A percentile compares a stretch with the other conserved stretches of the same genome.
phyloP scores from a whole-genome alignment of 2,329 filamentous ascomycete species.

The Mycosphaerelloides madeirae region DNA sequence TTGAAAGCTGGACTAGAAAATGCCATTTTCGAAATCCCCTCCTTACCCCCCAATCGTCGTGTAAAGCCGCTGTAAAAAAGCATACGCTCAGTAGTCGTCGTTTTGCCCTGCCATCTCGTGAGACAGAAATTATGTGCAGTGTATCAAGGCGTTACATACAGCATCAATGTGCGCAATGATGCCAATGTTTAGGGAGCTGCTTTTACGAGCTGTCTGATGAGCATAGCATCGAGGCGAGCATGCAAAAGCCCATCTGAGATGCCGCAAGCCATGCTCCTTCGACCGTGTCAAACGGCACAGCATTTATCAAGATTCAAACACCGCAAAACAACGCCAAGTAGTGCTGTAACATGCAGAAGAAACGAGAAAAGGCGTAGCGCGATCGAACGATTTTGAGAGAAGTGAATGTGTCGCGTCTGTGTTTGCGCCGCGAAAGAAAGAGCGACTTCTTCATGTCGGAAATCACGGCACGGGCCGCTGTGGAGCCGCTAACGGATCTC shows the following conservation, averaged over 20 bases:
- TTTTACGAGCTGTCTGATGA: neutral
- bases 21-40: too few relatives aligned
- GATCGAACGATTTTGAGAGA: too few relatives aligned
- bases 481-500: too few relatives aligned
- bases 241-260: constrained; percentile 4
- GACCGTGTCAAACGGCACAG: too few relatives aligned
- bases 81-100: constrained; percentile 98
- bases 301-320: too few relatives aligned
- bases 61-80: constrained; percentile 93
- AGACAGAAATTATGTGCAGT: constrained; percentile 5
- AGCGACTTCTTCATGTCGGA: too few relatives aligned
- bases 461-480: too few relatives aligned
- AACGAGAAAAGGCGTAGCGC: too few relatives aligned
- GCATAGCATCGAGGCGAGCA: constrained; percentile 1
- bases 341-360: too few relatives aligned
- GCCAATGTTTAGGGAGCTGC: constrained; percentile 65
- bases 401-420: too few relatives aligned
- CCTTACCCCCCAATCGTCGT: constrained; percentile 68
- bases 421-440: too few relatives aligned
- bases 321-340: too few relatives aligned
- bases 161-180: constrained; percentile 99
- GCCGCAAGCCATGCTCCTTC: neutral
- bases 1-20: neutral
- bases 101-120: constrained; percentile 66
- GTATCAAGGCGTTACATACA: constrained; percentile 36